Evolutionary conservation across 2,329 filamentous ascomycete genomes (phyloP).

Genomic region (Exophiala calicioides): DNA sequence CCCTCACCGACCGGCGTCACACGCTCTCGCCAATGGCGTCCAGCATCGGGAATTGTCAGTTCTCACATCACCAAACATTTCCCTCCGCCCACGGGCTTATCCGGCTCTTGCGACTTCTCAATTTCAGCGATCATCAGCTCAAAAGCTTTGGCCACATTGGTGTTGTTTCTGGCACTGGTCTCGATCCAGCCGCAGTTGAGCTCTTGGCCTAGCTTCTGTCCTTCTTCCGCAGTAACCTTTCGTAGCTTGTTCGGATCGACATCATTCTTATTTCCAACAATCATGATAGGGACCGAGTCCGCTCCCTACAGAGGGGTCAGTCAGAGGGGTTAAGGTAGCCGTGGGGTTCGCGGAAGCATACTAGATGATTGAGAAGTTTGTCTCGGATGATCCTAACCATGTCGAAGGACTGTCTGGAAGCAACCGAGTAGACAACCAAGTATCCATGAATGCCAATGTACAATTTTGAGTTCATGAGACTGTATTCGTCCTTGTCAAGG

Average conservation of each 20-base stretch:
- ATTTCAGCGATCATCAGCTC: constrained; percentile 93
- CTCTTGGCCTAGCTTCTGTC: constrained; percentile 79
- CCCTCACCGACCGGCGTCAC: no score
- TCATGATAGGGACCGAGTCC: constrained; percentile 86
- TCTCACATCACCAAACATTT: constrained; percentile 88
- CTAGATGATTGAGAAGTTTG: constrained; percentile 95
- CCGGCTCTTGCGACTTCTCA: constrained; percentile 89
- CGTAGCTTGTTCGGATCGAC: constrained; percentile 81
- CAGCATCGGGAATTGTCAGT: no score
- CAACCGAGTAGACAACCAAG: constrained; percentile 97
- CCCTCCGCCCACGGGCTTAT: constrained; percentile 74
- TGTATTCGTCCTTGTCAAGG: constrained; percentile 86
- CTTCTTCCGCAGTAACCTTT: constrained; percentile 83
- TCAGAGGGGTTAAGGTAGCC: constrained; percentile 10
- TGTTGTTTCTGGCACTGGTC: constrained; percentile 89
- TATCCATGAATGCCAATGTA: constrained; percentile 99
- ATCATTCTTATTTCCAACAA: constrained; percentile 97
- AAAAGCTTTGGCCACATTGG: constrained; percentile 90
- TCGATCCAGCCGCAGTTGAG: constrained; percentile 94
- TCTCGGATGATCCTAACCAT: constrained; percentile 96
- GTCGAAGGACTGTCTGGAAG: constrained; percentile 89
- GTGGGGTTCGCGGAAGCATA: constrained; percentile 42
- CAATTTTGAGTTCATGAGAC: constrained; percentile 91
- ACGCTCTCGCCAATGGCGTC: no score
- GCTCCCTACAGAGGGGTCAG: constrained; percentile 63